Percentiles rank a stretch among this genome's conserved stretches.
Conservation (phyloP, 2,329 filamentous ascomycete genomes). For the Xylaria digitata region DNA sequence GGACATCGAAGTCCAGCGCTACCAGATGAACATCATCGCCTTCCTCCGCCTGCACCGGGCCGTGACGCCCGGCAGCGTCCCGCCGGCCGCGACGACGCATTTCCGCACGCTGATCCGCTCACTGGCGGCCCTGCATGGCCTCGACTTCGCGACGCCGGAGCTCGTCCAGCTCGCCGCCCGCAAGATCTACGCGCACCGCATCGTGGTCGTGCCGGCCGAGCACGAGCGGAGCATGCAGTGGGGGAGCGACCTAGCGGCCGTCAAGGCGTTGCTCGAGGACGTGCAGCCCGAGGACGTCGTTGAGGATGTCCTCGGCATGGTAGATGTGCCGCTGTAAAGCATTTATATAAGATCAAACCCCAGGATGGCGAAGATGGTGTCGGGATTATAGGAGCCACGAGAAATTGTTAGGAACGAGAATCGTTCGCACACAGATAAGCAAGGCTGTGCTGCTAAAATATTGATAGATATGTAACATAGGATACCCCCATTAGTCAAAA, state of each 20-base stretch:
- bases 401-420: not conserved
- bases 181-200: slow-evolving; percentile 89
- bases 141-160: slow-evolving; percentile 85
- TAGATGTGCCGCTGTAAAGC: slow-evolving; percentile 63
- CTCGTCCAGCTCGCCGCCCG: slow-evolving; percentile 83
- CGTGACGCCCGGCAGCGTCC: slow-evolving; percentile 77
- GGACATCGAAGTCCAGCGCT: slow-evolving; percentile 82
- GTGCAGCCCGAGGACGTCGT: slow-evolving; percentile 71
- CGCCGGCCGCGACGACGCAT: slow-evolving; percentile 81
- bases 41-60: slow-evolving; percentile 91
- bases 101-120: slow-evolving; percentile 76
- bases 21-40: slow-evolving; percentile 86
- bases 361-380: no score
- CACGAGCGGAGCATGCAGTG: slow-evolving; percentile 92
- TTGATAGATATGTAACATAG: not conserved
- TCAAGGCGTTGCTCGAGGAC: slow-evolving; percentile 73
- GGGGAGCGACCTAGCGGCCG: slow-evolving; percentile 80
- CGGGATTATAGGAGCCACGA: not conserved
- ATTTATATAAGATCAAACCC: no score
- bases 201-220: slow-evolving; percentile 73
- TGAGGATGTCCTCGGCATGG: slow-evolving; percentile 70
- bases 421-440: not conserved
- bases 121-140: slow-evolving; percentile 82
- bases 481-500: not conserved
- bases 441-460: not conserved